These are phyloP conservation scores for Corynascus novoguineensis DNA, from an alignment of 495 filamentous ascomycete genomes.

Conservation along the genomic window DNA sequence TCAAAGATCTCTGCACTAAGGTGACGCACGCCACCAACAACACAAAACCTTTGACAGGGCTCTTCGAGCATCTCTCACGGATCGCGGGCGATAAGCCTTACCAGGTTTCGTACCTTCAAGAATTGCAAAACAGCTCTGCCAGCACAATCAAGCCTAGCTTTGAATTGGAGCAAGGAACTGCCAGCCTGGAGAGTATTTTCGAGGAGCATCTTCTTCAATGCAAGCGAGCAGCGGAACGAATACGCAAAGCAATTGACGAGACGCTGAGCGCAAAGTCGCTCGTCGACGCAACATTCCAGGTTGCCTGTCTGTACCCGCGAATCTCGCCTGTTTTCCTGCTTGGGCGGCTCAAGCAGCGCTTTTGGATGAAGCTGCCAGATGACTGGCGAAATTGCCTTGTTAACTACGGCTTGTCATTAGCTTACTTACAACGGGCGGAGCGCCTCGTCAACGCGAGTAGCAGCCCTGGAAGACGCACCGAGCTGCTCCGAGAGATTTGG, in stretches of 20 bases:
- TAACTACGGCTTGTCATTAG: slow-evolving; percentile 34
- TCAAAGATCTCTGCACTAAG: not conserved
- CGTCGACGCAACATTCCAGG: not conserved
- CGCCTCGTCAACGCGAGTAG: slow-evolving; percentile 25
- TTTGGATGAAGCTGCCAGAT: slow-evolving; percentile 19
- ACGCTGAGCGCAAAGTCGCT: not conserved
- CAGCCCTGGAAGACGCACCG: slow-evolving; percentile 23
- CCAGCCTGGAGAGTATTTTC: not conserved
- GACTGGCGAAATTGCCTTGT: slow-evolving; percentile 32
- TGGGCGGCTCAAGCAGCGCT: slow-evolving; percentile 27
- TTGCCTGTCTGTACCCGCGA: slow-evolving; percentile 21
- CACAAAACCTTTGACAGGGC: not conserved
- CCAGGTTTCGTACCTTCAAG: not conserved
- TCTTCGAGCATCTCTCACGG: not conserved
- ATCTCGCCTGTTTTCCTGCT: slow-evolving; percentile 35
- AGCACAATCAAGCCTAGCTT: not conserved
- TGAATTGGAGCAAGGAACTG: not conserved
- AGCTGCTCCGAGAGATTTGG: slow-evolving; percentile 44
- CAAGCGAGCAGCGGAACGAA: not conserved
- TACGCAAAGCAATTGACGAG: not conserved
- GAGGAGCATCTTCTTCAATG: slow-evolving; percentile 2
- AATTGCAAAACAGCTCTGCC: slow-evolving; percentile 1
- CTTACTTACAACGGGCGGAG: slow-evolving; percentile 35
- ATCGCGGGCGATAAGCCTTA: not conserved
- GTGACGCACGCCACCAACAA: not conserved